Evolutionary conservation across 345 rosid genomes (phyloP), one percentile per base, ranked within the genome.

Genomic region (Lumnitzera littorea): DNA sequence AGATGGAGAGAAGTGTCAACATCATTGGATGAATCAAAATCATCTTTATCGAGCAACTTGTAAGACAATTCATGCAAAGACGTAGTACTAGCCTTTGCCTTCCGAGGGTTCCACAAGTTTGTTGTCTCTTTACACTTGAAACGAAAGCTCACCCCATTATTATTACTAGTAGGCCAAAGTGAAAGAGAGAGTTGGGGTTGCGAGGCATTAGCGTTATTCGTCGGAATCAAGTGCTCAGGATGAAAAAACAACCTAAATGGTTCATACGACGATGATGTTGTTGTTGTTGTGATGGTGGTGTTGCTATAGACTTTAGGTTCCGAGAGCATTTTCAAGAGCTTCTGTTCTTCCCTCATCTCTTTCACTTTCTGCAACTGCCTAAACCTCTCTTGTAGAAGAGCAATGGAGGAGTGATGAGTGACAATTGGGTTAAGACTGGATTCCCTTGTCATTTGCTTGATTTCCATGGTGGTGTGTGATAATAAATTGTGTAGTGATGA

Each of bases 1-100:
- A 86, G 84, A 74, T 80, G 92, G 61, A 86, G 89, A 74, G 92
- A 86, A 49, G 92, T 86, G 63, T 86, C 92, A 5, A 86, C 77
- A 46, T 81, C 85, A 61, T 36, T 36, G 43, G 43, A 4, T 36
- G 43, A 36, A 36, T 72, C 73, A 62, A 63, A 53, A 61, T 51
- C 68, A n/a, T 53, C 69, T 31, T 58, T 46, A 15, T 50, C 65
- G 29, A 17, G 12, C 5, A 23, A 43, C 55, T 62, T 58, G 61
- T 7, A 4, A 36, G 43, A 36, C 9, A 36, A 36, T 36, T 36
- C 43, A 0, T 36, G 43, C 43, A 36, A 4, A 36, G 43, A 36
- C 7, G 43, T 9, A 36, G 43, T 4, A 36, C 43, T 36, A 36
- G 43, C 7, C 43, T 36, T 36, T 36, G 43, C 43, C 43, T 70